Evolutionary conservation across 768 basidiomycete species (phyloP).

Genomic region (Tephrocybe sp.): DNA sequence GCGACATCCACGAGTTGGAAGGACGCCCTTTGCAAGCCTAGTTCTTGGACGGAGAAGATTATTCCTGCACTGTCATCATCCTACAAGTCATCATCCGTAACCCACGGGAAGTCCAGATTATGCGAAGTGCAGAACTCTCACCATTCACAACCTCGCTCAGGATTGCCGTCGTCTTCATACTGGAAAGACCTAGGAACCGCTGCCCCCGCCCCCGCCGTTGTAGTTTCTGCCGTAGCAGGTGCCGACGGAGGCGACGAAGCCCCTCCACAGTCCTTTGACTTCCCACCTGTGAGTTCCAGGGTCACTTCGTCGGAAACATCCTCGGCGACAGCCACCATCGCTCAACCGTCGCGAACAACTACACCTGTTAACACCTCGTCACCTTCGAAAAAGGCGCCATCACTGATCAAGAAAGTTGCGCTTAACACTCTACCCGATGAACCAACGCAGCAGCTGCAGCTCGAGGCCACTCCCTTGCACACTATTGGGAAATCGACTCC

Average conservation of each 20-base stretch:
- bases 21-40: slow-evolving; percentile 25
- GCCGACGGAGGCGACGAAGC: slow-evolving; percentile 41
- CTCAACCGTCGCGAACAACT: slow-evolving; percentile 39
- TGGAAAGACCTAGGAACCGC: slow-evolving; percentile 55
- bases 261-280: slow-evolving; percentile 34
- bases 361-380: slow-evolving; percentile 25
- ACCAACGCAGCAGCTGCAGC: slow-evolving; percentile 14
- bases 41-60: slow-evolving; percentile 40
- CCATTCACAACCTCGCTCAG: slow-evolving; percentile 39
- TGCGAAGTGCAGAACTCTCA: slow-evolving; percentile 21
- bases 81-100: slow-evolving; percentile 33
- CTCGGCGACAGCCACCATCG: slow-evolving; percentile 38
- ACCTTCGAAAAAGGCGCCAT: slow-evolving; percentile 20
- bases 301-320: slow-evolving; percentile 36
- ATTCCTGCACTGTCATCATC: slow-evolving; percentile 36
- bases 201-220: slow-evolving; percentile 52
- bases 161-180: slow-evolving; percentile 34
- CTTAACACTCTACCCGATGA: slow-evolving; percentile 21
- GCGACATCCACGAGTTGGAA: slow-evolving; percentile 41
- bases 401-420: slow-evolving; percentile 25
- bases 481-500: slow-evolving; percentile 31
- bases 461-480: slow-evolving; percentile 8
- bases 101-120: slow-evolving; percentile 32
- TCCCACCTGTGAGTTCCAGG: slow-evolving; percentile 27
- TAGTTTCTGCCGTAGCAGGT: slow-evolving; percentile 49